These are phyloP conservation scores for Lithospermum erythrorhizon DNA, from an alignment of 257 asterid genomes.

Conservation along the genomic window DNA sequence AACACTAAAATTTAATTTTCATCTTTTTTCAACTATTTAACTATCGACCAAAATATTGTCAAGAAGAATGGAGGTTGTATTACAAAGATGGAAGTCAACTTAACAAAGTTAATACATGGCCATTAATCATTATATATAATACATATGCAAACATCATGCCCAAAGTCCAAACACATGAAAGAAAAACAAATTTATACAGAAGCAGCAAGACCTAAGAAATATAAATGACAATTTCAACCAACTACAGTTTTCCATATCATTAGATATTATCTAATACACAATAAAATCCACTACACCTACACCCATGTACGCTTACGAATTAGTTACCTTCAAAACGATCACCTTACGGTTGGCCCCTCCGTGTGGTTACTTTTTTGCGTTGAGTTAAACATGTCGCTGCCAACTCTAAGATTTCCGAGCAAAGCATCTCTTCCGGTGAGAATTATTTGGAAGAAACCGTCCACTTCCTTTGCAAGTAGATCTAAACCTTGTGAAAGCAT, in stretches of 20 bases:
- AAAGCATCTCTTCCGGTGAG: conserved; percentile 61
- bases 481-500: conserved; percentile 50
- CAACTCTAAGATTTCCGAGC: conserved; percentile 62
- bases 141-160: no score
- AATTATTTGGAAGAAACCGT: conserved; percentile 61
- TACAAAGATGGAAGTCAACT: no score
- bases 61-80: no score
- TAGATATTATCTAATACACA: no score
- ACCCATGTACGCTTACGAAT: background rate
- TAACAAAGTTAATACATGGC: no score
- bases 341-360: background rate
- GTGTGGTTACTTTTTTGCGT: background rate
- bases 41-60: no score
- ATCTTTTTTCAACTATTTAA: no score
- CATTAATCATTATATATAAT: no score
- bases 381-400: conserved; percentile 15
- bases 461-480: conserved; percentile 61
- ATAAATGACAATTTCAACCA: background rate
- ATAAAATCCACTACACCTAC: background rate
- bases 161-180: no score
- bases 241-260: background rate
- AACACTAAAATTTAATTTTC: no score
- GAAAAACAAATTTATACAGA: no score
- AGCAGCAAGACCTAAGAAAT: no score
- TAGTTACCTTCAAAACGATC: background rate